Conservation (phyloP, 495 filamentous ascomycete species). For the Darksidea phi region DNA sequence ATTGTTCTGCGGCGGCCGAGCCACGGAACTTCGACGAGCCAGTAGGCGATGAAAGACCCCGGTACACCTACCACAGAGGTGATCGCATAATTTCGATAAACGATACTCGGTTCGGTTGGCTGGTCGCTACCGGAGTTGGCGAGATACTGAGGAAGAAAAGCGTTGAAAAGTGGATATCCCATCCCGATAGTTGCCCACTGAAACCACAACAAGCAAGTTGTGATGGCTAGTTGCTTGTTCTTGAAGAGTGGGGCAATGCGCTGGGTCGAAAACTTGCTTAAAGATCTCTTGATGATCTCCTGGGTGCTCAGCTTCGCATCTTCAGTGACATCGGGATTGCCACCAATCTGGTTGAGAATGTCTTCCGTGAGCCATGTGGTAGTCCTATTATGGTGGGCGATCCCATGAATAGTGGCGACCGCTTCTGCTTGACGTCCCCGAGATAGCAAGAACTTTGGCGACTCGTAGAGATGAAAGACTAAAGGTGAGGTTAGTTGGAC, state of each 20-base stretch:
- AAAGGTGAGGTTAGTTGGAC: too few relatives aligned
- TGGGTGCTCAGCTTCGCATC: slow-evolving; percentile 8
- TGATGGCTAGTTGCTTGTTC: slow-evolving; percentile 27
- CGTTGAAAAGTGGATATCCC: slow-evolving; percentile 38
- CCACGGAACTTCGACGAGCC: slow-evolving; percentile 57
- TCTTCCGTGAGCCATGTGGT: slow-evolving; percentile 31
- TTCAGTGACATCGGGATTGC: slow-evolving; percentile 16
- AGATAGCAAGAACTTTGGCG: slow-evolving; percentile 36
- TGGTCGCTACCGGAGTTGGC: slow-evolving; percentile 43
- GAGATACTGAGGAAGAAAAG: slow-evolving; percentile 55
- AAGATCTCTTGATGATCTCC: slow-evolving; percentile 11
- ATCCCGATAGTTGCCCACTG: slow-evolving; percentile 38
- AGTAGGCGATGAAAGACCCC: slow-evolving; percentile 56
- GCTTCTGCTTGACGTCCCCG: slow-evolving; percentile 32
- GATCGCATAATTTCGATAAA: slow-evolving; percentile 63
- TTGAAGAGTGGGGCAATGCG: slow-evolving; percentile 34
- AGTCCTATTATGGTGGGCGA: slow-evolving; percentile 32
- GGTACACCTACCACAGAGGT: slow-evolving; percentile 59
- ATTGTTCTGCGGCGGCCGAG: slow-evolving; percentile 62
- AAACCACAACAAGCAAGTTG: slow-evolving; percentile 33
- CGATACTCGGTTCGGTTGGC: slow-evolving; percentile 47
- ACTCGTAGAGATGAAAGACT: slow-evolving; percentile 37
- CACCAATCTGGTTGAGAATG: slow-evolving; percentile 28
- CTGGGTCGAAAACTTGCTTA: slow-evolving; percentile 26
- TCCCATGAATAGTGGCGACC: slow-evolving; percentile 33